A percentile compares a stretch with the other conserved stretches of the same genome.
Evolutionary conservation across 768 basidiomycete species (phyloP).

Genomic region (Mycena crocata): DNA sequence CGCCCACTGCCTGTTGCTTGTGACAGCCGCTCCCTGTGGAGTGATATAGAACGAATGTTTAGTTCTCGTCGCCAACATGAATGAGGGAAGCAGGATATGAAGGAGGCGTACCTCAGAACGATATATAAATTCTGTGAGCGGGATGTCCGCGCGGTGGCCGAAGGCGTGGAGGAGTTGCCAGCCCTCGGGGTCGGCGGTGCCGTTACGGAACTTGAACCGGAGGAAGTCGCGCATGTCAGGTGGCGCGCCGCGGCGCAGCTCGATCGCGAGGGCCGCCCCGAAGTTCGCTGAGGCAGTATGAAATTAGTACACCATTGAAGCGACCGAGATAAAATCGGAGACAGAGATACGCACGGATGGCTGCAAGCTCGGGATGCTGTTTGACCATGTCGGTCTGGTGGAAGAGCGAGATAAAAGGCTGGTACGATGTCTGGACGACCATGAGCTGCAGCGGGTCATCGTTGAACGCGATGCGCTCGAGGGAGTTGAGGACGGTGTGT

Average conservation of each 20-base stretch:
- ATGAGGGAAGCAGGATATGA: neutral
- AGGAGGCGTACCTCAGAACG: conserved; percentile 69
- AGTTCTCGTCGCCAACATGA: neutral
- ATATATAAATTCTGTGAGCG: conserved; percentile 88
- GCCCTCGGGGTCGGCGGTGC: conserved; percentile 59
- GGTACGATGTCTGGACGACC: conserved; percentile 85
- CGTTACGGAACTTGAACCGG: conserved; percentile 88
- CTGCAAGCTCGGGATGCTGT: conserved; percentile 67
- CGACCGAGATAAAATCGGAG: neutral
- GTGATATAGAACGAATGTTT: too few species aligned
- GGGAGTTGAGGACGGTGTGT: conserved; percentile 74
- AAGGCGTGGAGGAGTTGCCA: conserved; percentile 81
- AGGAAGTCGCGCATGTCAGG: conserved; percentile 85
- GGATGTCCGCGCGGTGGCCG: conserved; percentile 80
- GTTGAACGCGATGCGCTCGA: conserved; percentile 84
- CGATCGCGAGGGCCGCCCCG: conserved; percentile 79
- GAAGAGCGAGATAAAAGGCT: conserved; percentile 92
- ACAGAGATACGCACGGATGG: conserved; percentile 66
- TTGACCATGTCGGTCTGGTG: conserved; percentile 74
- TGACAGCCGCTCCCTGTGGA: conserved; percentile 58
- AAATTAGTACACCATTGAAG: neutral
- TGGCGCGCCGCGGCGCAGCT: conserved; percentile 79
- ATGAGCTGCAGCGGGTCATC: conserved; percentile 84
- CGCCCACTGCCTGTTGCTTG: conserved; percentile 65
- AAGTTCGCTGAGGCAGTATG: conserved; percentile 67